phyloP scores from a whole-genome alignment of 2,329 filamentous ascomycete species.

The Curvularia sp. region DNA sequence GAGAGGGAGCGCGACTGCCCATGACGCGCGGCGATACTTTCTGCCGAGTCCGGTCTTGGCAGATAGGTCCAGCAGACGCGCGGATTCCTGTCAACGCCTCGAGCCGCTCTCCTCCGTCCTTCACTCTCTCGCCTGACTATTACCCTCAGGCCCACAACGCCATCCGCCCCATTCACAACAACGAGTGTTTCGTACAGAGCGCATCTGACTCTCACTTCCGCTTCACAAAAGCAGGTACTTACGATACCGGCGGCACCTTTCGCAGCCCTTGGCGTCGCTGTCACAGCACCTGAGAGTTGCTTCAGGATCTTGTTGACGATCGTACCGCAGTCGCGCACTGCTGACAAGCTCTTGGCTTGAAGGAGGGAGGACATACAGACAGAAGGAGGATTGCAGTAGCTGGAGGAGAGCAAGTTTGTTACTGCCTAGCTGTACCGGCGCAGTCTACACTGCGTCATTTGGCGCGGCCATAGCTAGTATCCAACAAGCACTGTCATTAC shows the following conservation, averaged over 20 bases:
- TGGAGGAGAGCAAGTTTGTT: conserved; percentile 46
- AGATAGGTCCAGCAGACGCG: background rate
- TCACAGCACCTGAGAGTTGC: conserved; percentile 5
- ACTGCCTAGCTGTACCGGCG: conserved; percentile 41
- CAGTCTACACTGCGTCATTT: conserved; percentile 44
- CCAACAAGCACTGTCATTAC: conserved; percentile 53
- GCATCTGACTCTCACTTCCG: background rate
- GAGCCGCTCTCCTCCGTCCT: conserved; percentile 8
- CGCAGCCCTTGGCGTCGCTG: conserved; percentile 1
- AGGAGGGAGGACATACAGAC: conserved; percentile 39
- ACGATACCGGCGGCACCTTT: conserved; percentile 6
- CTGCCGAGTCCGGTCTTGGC: conserved; percentile 25
- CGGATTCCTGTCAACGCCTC: conserved; percentile 11
- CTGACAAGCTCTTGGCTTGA: conserved; percentile 34
- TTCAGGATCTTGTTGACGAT: conserved; percentile 12
- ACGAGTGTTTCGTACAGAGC: background rate
- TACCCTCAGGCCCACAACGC: conserved; percentile 11
- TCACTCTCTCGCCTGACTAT: conserved; percentile 17
- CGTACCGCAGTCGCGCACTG: conserved; percentile 27
- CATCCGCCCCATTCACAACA: conserved; percentile 1
- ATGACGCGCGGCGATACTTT: conserved; percentile 33
- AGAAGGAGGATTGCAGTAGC: conserved; percentile 41
- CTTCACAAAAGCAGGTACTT: background rate
- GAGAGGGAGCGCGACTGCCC: conserved; percentile 29
- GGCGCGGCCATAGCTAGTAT: conserved; percentile 57